Evolutionary conservation across 1,139 yeast species (phyloP), one percentile per base, ranked within the genome.

Genomic region (Geotrichum reessii): DNA sequence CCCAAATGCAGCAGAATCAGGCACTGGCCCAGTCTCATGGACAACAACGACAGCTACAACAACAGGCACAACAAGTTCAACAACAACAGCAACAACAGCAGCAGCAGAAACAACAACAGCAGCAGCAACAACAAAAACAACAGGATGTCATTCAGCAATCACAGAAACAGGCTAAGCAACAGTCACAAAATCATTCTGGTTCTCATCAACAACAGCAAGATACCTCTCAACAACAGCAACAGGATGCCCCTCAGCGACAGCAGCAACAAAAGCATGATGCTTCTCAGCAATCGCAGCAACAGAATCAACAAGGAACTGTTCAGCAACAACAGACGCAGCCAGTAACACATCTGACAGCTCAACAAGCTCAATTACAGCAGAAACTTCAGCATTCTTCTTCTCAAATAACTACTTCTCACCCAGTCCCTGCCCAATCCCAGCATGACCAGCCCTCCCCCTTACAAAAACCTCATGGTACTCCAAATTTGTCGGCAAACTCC

Each of bases 91-190:
- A 55, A 5, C 48, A 40, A 12, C 61, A 50, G 19, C 53, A 44
- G 12, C 59, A 52, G 27, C 59, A 52, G 21, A 47, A 46, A 21
- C 49, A 31, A 6, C 58, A 50, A 12, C 53, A 57, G 25, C 57
- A 58, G 51, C 62, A 61, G 53, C 59, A 61, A 33, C 64, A 63
- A 58, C 58, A 56, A 50, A 28, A 46, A 9, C 56, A 53, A 28
- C 55, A 52, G n/a, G n/a, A n/a, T n/a, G n/a, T n/a, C n/a, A n/a
- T n/a, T n/a, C n/a, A n/a, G n/a, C n/a, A n/a, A 21, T 50, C 28
- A 31, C 50, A 44, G 17, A 54, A 58, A 47, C 56, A 53, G n/a
- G 58, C 24, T 44, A 42, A n/a, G 40, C 59, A 52, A 22, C 51
- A 42, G 49, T 61, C 48, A 12, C 50, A 24, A 28, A n/a, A n/a